These are phyloP conservation scores for barley (Hordeum vulgare) DNA, from an alignment of 176 grass and related monocot genomes.

Conservation along the genomic window DNA sequence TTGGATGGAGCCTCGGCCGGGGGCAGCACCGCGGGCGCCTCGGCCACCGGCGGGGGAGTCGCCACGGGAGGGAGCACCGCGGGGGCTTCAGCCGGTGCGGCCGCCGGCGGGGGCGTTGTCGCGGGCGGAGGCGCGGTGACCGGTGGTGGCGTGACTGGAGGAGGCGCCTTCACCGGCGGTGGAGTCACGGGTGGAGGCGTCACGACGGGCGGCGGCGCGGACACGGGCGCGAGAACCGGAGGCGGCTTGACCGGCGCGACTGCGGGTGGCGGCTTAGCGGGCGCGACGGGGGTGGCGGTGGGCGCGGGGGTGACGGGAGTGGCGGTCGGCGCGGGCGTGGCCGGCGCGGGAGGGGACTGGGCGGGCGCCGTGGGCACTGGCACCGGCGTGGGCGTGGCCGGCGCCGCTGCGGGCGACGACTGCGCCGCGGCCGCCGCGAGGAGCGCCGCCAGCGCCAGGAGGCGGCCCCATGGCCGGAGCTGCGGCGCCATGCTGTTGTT, in stretches of 20 bases:
- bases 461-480: not conserved
- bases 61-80: conserved; percentile 12
- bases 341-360: conserved; percentile 8
- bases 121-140: not conserved
- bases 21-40: conserved; percentile 27
- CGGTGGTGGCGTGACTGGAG: conserved; percentile 15
- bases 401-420: conserved; percentile 7
- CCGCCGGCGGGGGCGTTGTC: not conserved
- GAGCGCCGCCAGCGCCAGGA: not conserved
- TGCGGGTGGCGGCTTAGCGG: not conserved
- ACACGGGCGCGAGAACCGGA: not conserved
- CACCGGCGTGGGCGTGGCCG: not conserved
- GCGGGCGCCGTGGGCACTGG: not conserved
- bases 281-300: not conserved
- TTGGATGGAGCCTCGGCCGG: conserved; percentile 52
- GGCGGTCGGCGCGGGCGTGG: conserved; percentile 2
- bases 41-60: conserved; percentile 28
- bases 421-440: conserved; percentile 25
- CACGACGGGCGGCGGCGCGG: not conserved
- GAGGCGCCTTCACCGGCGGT: not conserved
- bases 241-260: conserved; percentile 2
- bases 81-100: conserved; percentile 15
- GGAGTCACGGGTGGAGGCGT: not conserved
- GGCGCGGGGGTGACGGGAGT: not conserved
- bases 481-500: not conserved